Evolutionary conservation across 352 stramenopile species (phyloP), one percentile per base, ranked within the genome.

Genomic region (Pythium plurisporium): DNA sequence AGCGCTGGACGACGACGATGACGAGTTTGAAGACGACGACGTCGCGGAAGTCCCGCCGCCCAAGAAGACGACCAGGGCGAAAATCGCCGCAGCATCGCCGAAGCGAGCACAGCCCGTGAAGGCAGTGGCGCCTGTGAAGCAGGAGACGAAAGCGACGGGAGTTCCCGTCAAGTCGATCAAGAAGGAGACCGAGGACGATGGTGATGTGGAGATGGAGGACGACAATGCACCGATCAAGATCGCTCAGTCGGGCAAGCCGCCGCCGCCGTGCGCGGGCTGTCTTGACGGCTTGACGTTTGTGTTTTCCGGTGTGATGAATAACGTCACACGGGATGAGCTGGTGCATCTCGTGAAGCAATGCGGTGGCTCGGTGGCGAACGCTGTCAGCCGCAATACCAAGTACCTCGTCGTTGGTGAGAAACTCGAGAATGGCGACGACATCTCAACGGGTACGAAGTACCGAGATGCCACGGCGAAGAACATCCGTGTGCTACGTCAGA

Each of bases 401-500:
- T 91, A 89, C 49, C 58, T 95, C 38, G 80, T 95, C 10, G 61
- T 89, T 12, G 86, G 86, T 6, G 26, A 70, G 15, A 74, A 72
- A 20, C 64, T 95, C 11, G 82, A 92, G 31, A 73, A 91, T 10
- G 82, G 86, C 26, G 80, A 74, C 8, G 65, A 86, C 20, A 69
- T 94, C 17, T 65, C 67, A 2, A 48, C 67, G 2, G 66, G 80
- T 33, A 48, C 55, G 54, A 98, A 98, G 70, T 98, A 96, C 74
- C 87, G 86, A 50, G 91, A 96, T 42, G 91, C 89, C 11, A 55
- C 86, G 22, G 76, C 71, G 2, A 92, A 94, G 56, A 90, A 94
- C 59, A 76, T 91, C n/a, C 73, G 80, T 31, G 76, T 95, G 26
- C 46, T 95, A 52, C 87, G 80, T n/a, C 83, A 95, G 59, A 89